Evolutionary conservation across 768 basidiomycete species (phyloP), one percentile per base, ranked within the genome.

Genomic region (Suillus subluteus): DNA sequence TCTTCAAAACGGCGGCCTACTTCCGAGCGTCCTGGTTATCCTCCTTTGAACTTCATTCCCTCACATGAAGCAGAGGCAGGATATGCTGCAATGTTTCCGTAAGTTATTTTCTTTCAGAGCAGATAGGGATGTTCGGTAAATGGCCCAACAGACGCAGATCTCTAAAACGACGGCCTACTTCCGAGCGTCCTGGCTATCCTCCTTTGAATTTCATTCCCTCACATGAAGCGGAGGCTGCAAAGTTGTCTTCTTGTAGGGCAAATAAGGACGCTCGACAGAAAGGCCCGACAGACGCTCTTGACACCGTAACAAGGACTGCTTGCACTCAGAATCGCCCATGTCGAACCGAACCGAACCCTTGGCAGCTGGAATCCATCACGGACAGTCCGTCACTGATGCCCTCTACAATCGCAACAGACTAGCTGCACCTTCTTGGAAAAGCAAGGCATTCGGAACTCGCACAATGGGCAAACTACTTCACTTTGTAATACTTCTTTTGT

Each of bases 41-140:
- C 6, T 32, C 72, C 75, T 35, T 67, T 78, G 58, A 41, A 8
- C 58, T 64, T 76, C 44, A 64, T 76, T 41, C 76, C 75, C 2
- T 13, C 75, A 32, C 71, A 38, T 37, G 72, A 78, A 65, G 75
- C 75, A 30, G 73, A 76, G 55, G 69, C 66, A 6, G 73, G 73
- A 23, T 78, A 78, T 44, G 13, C 48, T 50, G 66, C 73, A 23
- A 50, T 13, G 48, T 50, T 50, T 50, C 23, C 48, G 48, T 38
- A 46, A 70, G 73, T 41, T 2, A 1, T 61, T 16, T 41, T 37
- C 40, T 30, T 41, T 6, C 4, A 15, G 23, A 16, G 23, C 38
- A 59, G 23, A 40, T 26, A 41, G 26, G 40, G 23, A 55, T 9
- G 9, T 40, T 12, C 16, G 26, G 40, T 30, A 59, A 1, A 41